These are phyloP conservation scores for Salvia splendens DNA, from an alignment of 257 asterid genomes.

Conservation along the genomic window DNA sequence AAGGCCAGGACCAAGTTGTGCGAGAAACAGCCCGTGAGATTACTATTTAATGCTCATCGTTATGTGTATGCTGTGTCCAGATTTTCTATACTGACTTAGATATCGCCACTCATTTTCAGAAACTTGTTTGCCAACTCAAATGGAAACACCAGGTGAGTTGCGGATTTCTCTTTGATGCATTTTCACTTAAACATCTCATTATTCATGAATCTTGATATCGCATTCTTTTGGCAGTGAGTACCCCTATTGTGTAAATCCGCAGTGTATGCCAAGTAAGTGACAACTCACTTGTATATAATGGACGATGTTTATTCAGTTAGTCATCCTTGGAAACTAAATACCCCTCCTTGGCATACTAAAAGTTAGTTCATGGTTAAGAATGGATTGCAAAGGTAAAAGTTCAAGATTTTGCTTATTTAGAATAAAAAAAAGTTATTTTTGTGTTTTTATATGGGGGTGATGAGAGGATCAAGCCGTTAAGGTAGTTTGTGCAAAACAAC, in stretches of 20 bases:
- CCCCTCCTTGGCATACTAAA: no score
- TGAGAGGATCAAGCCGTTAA: no score
- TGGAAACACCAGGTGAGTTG: constrained; percentile 51
- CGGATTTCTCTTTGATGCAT: neutral
- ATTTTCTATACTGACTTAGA: neutral
- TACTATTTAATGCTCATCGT: neutral
- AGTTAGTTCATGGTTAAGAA: no score
- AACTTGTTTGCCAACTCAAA: constrained; percentile 60
- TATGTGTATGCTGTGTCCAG: neutral
- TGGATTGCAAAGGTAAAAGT: no score
- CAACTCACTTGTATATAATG: neutral
- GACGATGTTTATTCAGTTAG: no score
- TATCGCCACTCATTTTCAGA: constrained; percentile 39
- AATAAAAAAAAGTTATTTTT: no score
- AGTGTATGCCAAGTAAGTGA: neutral
- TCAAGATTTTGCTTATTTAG: no score
- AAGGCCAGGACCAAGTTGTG: constrained; percentile 36
- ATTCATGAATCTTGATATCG: neutral
- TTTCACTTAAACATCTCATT: neutral
- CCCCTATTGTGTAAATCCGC: neutral
- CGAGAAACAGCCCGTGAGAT: constrained; percentile 46
- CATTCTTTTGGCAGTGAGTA: constrained; percentile 44
- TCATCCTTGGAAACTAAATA: no score
- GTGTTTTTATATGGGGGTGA: no score
- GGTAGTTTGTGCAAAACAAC: no score